A percentile compares a stretch with the other conserved stretches of the same genome.
These are phyloP conservation scores for Geotrichum cucujoidarum DNA, from an alignment of 1,139 yeast genomes.

Conservation along the genomic window DNA sequence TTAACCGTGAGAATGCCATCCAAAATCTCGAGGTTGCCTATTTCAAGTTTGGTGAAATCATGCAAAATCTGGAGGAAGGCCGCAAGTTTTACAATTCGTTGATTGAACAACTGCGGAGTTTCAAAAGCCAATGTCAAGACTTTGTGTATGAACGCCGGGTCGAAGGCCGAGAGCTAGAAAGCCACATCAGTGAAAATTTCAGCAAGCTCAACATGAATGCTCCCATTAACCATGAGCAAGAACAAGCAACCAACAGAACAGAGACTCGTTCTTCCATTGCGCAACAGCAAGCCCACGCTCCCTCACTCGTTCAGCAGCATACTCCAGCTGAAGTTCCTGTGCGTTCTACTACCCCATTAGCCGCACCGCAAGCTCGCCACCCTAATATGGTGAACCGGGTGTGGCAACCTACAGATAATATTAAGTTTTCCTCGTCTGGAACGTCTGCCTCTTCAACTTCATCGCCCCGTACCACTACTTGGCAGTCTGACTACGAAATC, in stretches of 20 bases:
- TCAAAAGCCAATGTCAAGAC: conserved; percentile 49
- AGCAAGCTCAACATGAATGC: conserved; percentile 6
- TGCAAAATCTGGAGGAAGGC: conserved; percentile 63
- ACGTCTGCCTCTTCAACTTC: neutral
- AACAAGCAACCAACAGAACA: neutral
- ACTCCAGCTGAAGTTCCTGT: neutral
- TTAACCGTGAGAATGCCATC: conserved; percentile 47
- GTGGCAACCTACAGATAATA: conserved; percentile 10
- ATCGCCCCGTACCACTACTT: neutral
- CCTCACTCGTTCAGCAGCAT: neutral
- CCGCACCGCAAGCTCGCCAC: conserved; percentile 17
- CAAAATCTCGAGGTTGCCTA: conserved; percentile 53
- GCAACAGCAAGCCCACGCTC: too few relatives aligned
- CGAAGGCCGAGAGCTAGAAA: conserved; percentile 52
- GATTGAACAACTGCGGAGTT: conserved; percentile 45
- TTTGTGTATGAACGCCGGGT: conserved; percentile 51
- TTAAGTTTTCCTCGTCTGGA: neutral
- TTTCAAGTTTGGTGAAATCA: conserved; percentile 51
- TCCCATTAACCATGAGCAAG: neutral
- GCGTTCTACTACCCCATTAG: conserved; percentile 2
- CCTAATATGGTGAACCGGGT: conserved; percentile 13
- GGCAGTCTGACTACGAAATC: conserved; percentile 15
- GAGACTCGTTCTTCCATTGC: too few relatives aligned
- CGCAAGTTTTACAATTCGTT: conserved; percentile 64
- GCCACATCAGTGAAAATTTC: conserved; percentile 12